phyloP scores from a whole-genome alignment of 495 filamentous ascomycete species.

The Penicillium manginii region DNA sequence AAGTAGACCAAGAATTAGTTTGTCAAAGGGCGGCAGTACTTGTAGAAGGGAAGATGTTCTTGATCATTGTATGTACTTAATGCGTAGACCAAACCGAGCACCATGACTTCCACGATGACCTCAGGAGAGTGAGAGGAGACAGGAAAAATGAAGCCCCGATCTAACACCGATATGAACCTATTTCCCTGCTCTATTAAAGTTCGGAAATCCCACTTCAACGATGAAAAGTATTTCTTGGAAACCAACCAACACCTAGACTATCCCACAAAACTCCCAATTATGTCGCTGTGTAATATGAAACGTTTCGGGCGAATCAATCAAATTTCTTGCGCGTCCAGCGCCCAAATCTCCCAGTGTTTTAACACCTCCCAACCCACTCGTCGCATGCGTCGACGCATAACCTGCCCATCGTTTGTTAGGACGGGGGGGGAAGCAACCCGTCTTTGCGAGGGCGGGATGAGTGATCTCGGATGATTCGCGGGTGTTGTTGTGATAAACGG shows the following conservation, averaged over 20 bases:
- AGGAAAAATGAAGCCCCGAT: not conserved
- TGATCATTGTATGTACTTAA: slow-evolving; percentile 1
- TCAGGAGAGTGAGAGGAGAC: not conserved
- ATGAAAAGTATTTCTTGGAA: not conserved
- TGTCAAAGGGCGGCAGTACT: too few species aligned
- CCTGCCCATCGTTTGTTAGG: slow-evolving; percentile 21
- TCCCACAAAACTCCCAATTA: slow-evolving; percentile 1
- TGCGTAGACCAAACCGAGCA: not conserved
- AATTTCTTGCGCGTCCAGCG: slow-evolving; percentile 46
- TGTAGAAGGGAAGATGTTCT: slow-evolving; percentile 1
- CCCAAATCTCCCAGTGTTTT: slow-evolving; percentile 49
- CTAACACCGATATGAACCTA: not conserved
- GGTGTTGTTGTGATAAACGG: not conserved
- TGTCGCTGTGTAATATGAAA: slow-evolving; percentile 2
- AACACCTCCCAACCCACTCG: slow-evolving; percentile 49
- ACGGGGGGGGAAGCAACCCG: slow-evolving; percentile 4
- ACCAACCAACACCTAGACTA: slow-evolving; percentile 2
- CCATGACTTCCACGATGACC: not conserved
- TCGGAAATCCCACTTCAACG: not conserved
- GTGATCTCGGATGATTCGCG: not conserved
- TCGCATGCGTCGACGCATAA: slow-evolving; percentile 36
- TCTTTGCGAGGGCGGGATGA: not conserved
- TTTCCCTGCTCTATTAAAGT: not conserved
- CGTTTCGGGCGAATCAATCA: slow-evolving; percentile 13
- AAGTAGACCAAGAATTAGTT: too few species aligned